Base-by-base conservation (phyloP, 1,139 yeast genomes). In the Kurtzmaniella quercitrusa region DNA sequence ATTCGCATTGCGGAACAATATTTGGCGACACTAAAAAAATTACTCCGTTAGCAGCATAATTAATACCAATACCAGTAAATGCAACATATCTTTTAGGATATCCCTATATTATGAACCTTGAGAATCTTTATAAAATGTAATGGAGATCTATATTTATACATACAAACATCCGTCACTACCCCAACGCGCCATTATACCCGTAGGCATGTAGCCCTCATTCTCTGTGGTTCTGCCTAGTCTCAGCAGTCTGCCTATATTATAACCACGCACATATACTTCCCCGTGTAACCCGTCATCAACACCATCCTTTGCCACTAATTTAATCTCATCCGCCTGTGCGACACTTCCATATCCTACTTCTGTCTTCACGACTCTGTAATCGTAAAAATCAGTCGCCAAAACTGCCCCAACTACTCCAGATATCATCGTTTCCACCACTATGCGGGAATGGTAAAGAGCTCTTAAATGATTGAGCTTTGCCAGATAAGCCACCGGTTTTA, bases 91-190 rank as follows among this genome's bases (percentile, higher is more conserved):
- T n/a, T n/a, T n/a, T n/a, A n/a, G n/a, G n/a, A n/a, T n/a, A n/a
- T n/a, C n/a, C n/a, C n/a, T n/a, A n/a, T n/a, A n/a, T n/a, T n/a
- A n/a, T n/a, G n/a, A n/a, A n/a, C n/a, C n/a, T n/a, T n/a, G n/a
- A n/a, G n/a, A n/a, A n/a, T n/a, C n/a, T n/a, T n/a, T n/a, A n/a
- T n/a, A n/a, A n/a, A n/a, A n/a, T n/a, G n/a, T n/a, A n/a, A n/a
- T n/a, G n/a, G n/a, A n/a, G n/a, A n/a, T 21, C 26, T 21, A 6
- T 21, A 21, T 21, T 11, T 9, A 26, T 9, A 26, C 12, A 55
- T 81, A 85, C 50, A 84, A 74, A 55, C 93, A 84, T 1, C 93
- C 91, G 59, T 85, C 94, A 38, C 62, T 68, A 9, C 89, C 93
- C 74, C 84, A 83, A 38, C 68, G 66, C 0, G 88, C 91, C 33